Evolutionary conservation across 495 filamentous ascomycete genomes (phyloP), one percentile per base, ranked within the genome.

Genomic region (Talaromyces nanjingensis): DNA sequence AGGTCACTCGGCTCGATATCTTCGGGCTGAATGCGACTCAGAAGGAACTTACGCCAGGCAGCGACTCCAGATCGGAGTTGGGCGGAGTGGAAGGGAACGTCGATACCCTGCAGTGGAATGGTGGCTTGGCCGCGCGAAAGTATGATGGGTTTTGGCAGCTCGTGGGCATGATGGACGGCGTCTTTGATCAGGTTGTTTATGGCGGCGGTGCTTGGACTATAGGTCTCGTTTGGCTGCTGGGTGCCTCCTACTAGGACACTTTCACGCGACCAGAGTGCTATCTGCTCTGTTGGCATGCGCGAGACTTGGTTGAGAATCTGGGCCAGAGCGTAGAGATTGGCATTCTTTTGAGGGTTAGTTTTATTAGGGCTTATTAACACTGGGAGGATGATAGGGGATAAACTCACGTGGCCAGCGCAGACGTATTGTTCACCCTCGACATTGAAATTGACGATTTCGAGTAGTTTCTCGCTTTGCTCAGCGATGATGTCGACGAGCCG

Each of bases 381-480:
- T 27, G 27, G 29, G 29, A 7, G 29, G 62, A 64, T 55, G n/a
- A 24, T 25, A n/a, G 45, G 14, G 9, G 24, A 53, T 9, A 58
- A 57, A 76, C 73, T 76, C 71, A 77, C 73, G 77, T 98, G 94
- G 75, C 94, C 94, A 69, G 94, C 94, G 69, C 91, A 94, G 66
- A 98, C 94, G 72, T 98, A 98, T 73, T 98, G 94, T 90, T 91
- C 89, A 79, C 98, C 97, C 70, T 91, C 89, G 67, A 98, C 91
- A 78, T 98, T 98, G 83, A 91, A 93, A 77, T 98, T 98, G 84
- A 98, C 94, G 74, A 98, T 97, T 76, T 98, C 94, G 58, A 98
- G 76, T 5, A 98, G 84, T 94, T 94, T 97, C 62, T 86, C 87
- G 6, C 93, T 97, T 73, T 89, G 87, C 71, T 96, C 91, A 6